Base-by-base conservation (phyloP, 495 filamentous ascomycete species). In the Xylaria cubensis region DNA sequence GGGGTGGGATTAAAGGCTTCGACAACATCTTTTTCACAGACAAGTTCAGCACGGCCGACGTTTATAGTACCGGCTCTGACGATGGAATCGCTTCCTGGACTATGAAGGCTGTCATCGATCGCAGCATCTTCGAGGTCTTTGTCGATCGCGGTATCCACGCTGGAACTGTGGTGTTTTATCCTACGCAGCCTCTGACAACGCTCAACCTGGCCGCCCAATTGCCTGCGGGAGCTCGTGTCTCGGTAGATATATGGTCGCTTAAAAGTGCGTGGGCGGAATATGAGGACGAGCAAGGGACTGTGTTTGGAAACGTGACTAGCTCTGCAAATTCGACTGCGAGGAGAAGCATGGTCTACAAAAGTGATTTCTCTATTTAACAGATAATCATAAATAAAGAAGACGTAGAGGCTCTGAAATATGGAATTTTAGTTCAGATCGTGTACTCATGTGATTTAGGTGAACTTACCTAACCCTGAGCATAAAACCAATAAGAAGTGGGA, bases 81-180 rank as follows among this genome's bases (percentile, higher is more conserved):
- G 6, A 69, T 15, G 24, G 24, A 10, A 19, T 56, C 10, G 69
- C 69, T 7, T 71, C 69, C 10, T 76, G 71, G 73, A 65, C 65
- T 15, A 48, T 74, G 42, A 65, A 72, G 34, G 86, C 80, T 0
- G 80, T 89, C 1, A 80, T 88, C 21, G 87, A 89, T 64, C 76
- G 85, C 10, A 82, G 79, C n/a, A 83, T 88, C 59, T 76, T 87
- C 17, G 86, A 89, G 72, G 82, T 87, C 4, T 88, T 86, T 72
- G 56, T 87, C 9, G 81, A 84, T 63, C 77, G 78, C 15, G 86
- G 86, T 10, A 74, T 80, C 59, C 79, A 81, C 67, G 79, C 73
- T 63, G 85, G 77, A 4, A 88, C 84, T 32, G 80, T 80, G 63
- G 79, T 77, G 0, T 88, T 88, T 73, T 88, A 82, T 72, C 78